Evolutionary conservation across 768 basidiomycete species (phyloP).

Genomic region (Suillus ampliporus): DNA sequence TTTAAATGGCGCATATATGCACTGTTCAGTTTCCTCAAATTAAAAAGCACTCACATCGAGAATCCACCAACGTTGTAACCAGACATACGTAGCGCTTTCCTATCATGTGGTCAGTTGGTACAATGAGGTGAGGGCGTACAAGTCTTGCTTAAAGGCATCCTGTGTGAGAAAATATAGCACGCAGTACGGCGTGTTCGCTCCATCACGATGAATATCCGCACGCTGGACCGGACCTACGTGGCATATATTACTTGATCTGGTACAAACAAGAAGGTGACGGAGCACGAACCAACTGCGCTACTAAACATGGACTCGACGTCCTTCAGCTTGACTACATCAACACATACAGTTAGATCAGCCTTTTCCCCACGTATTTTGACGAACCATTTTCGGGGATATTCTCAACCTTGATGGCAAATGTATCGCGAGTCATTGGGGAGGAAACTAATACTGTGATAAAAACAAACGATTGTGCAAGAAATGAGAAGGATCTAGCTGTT

Average conservation of each 20-base stretch:
- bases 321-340: slow-evolving; percentile 38
- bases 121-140: slow-evolving; percentile 10
- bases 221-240: slow-evolving; percentile 56
- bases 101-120: slow-evolving; percentile 29
- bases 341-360: neutral
- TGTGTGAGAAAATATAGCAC: slow-evolving; percentile 59
- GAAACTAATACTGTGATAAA: slow-evolving; percentile 20
- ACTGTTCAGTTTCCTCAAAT: neutral
- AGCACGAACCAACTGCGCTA: slow-evolving; percentile 55
- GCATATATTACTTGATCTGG: neutral
- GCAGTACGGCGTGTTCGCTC: slow-evolving; percentile 37
- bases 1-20: slow-evolving; percentile 34
- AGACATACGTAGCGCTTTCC: slow-evolving; percentile 72
- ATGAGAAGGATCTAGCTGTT: neutral
- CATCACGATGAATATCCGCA: slow-evolving; percentile 46
- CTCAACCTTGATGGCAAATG: slow-evolving; percentile 52
- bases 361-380: slow-evolving; percentile 14
- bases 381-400: slow-evolving; percentile 40
- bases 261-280: slow-evolving; percentile 1
- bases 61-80: slow-evolving; percentile 61
- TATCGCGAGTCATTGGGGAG: slow-evolving; percentile 35
- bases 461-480: slow-evolving; percentile 14
- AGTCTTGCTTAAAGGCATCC: slow-evolving; percentile 58
- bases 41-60: slow-evolving; percentile 52
- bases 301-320: slow-evolving; percentile 64